phyloP scores from a whole-genome alignment of 305 asterid genomes.

The Solanum hybrid region DNA sequence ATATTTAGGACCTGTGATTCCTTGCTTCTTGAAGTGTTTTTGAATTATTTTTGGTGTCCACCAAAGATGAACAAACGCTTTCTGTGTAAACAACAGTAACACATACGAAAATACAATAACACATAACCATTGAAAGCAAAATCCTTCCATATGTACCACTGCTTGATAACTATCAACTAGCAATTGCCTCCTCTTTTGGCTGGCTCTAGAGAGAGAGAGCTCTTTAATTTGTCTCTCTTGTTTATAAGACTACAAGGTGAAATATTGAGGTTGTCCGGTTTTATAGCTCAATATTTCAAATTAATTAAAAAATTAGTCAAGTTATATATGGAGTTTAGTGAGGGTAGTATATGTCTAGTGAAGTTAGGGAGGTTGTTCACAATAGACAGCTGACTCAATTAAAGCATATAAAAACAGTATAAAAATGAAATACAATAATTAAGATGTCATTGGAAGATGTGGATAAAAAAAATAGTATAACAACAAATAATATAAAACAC shows the following conservation, averaged over 20 bases:
- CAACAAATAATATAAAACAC: neutral
- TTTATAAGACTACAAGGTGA: neutral
- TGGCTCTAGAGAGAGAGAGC: neutral
- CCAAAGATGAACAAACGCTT: slow-evolving; percentile 46
- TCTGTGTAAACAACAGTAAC: slow-evolving; percentile 18
- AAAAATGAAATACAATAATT: neutral
- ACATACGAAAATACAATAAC: slow-evolving; percentile 38
- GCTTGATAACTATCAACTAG: neutral
- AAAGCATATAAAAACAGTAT: neutral
- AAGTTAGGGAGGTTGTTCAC: neutral
- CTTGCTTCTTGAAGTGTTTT: slow-evolving; percentile 61
- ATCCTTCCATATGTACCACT: slow-evolving; percentile 24
- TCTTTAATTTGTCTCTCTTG: neutral
- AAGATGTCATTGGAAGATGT: neutral
- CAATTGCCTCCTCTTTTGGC: neutral
- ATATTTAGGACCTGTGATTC: slow-evolving; percentile 74
- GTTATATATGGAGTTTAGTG: neutral
- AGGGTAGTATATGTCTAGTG: neutral
- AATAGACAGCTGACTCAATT: neutral
- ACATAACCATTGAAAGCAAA: slow-evolving; percentile 30
- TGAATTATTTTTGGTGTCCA: slow-evolving; percentile 67
- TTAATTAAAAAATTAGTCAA: neutral
- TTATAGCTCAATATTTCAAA: neutral
- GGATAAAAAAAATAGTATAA: neutral
- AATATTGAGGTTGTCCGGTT: slow-evolving; percentile 6